Percentiles rank a stretch among this genome's conserved stretches.
phyloP scores from a whole-genome alignment of 2,329 filamentous ascomycete species.

The Aspergillus hiratsukae region DNA sequence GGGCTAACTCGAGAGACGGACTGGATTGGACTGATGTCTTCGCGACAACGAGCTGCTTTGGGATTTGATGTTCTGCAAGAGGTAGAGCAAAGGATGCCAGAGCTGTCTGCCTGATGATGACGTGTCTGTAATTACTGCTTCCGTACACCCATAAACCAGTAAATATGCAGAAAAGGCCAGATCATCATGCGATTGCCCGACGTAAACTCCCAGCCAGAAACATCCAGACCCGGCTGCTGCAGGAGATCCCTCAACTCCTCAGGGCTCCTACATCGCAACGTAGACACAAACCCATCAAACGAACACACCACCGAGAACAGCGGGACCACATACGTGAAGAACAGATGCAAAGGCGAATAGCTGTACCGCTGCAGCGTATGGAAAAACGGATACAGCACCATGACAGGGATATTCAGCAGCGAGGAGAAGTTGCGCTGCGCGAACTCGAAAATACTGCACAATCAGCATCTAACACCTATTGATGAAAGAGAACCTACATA shows the following conservation, averaged over 20 bases:
- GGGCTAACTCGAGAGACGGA: slow-evolving; percentile 16
- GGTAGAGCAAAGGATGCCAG: not conserved
- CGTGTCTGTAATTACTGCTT: not conserved
- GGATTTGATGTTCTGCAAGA: slow-evolving; percentile 11
- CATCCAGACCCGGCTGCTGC: slow-evolving; percentile 23
- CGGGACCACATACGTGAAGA: slow-evolving; percentile 64
- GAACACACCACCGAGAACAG: slow-evolving; percentile 63
- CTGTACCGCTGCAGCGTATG: slow-evolving; percentile 28
- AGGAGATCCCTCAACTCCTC: slow-evolving; percentile 61
- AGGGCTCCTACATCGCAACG: slow-evolving; percentile 62
- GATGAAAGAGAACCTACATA: slow-evolving; percentile 16
- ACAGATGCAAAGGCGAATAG: slow-evolving; percentile 51
- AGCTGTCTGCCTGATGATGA: not conserved
- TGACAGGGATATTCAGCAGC: slow-evolving; percentile 21
- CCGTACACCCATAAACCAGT: slow-evolving; percentile 16
- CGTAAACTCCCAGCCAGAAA: slow-evolving; percentile 14
- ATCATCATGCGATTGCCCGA: slow-evolving; percentile 19
- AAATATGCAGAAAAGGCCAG: slow-evolving; percentile 15
- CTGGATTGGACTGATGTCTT: slow-evolving; percentile 14
- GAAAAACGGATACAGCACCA: slow-evolving; percentile 28
- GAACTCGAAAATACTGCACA: slow-evolving; percentile 13
- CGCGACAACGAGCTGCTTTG: slow-evolving; percentile 9
- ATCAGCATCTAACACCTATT: no score
- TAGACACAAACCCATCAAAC: slow-evolving; percentile 66
- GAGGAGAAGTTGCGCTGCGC: slow-evolving; percentile 12